Percentiles rank a stretch among this genome's conserved stretches.
phyloP scores from a whole-genome alignment of 306 rosid genomes.

The Gillenia trifoliata region DNA sequence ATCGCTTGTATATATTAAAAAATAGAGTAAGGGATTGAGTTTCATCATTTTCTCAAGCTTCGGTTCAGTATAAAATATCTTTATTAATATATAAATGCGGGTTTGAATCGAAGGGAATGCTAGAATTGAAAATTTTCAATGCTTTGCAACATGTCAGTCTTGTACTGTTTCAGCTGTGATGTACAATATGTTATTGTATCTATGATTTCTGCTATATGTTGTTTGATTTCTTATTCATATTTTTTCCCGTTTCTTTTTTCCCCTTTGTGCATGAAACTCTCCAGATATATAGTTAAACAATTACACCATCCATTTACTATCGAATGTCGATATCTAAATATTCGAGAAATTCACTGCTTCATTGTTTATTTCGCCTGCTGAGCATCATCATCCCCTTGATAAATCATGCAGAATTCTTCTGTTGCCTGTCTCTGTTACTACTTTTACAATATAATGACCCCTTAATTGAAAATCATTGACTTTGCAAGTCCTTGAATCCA shows the following conservation, averaged over 20 bases:
- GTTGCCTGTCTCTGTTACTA: slow-evolving; percentile 48
- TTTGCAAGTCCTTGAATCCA: slow-evolving; percentile 55
- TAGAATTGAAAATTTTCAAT: background rate
- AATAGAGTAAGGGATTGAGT: background rate
- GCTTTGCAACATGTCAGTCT: background rate
- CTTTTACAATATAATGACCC: slow-evolving; percentile 43
- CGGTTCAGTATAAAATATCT: background rate
- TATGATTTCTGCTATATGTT: slow-evolving; percentile 17
- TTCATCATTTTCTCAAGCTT: background rate
- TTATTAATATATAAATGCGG: background rate
- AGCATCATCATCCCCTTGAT: slow-evolving; percentile 52
- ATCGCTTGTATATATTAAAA: background rate
- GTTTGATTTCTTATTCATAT: slow-evolving; percentile 48
- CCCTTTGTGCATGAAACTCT: slow-evolving; percentile 35
- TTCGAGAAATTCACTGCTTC: slow-evolving; percentile 40
- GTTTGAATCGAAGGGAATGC: background rate
- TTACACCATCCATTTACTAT: slow-evolving; percentile 46
- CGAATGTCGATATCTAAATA: slow-evolving; percentile 34
- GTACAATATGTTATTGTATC: background rate
- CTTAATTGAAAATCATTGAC: slow-evolving; percentile 45
- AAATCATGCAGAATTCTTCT: slow-evolving; percentile 47
- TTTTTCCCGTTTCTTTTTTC: slow-evolving; percentile 27
- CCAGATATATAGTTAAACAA: slow-evolving; percentile 48
- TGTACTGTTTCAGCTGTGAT: slow-evolving; percentile 1
- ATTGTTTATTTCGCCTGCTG: slow-evolving; percentile 42